Percentiles rank a stretch among this genome's conserved stretches.
Conservation (phyloP, 2,329 filamentous ascomycete genomes). For the Colletotrichum neosansevieriae region DNA sequence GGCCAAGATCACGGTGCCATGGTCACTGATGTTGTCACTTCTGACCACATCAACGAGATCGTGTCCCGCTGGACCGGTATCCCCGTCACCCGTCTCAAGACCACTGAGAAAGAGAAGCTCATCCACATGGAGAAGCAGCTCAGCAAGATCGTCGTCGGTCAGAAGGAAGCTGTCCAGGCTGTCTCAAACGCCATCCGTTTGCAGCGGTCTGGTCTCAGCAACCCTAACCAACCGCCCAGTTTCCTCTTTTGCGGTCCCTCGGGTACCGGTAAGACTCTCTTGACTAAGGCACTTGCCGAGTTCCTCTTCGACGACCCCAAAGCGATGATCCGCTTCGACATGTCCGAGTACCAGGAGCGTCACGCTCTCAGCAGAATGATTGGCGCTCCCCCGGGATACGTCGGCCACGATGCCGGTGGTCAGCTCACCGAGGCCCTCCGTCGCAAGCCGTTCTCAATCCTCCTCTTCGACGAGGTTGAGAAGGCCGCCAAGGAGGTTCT, state of each 20-base stretch:
- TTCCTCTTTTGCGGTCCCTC: slow-evolving; percentile 99
- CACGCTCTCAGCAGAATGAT: slow-evolving; percentile 98
- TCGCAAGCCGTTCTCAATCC: slow-evolving; percentile 95
- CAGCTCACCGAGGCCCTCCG: slow-evolving; percentile 96
- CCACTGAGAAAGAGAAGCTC: slow-evolving; percentile 98
- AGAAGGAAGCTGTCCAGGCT: slow-evolving; percentile 91
- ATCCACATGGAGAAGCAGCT: slow-evolving; percentile 94
- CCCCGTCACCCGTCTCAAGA: slow-evolving; percentile 92
- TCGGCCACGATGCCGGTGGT: slow-evolving; percentile 94
- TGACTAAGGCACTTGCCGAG: slow-evolving; percentile 96
- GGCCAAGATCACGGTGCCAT: slow-evolving; percentile 75
- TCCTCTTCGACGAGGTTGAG: slow-evolving; percentile 98
- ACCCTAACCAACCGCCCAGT: slow-evolving; percentile 96
- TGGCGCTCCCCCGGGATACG: slow-evolving; percentile 94
- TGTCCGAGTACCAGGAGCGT: slow-evolving; percentile 99
- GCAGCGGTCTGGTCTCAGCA: slow-evolving; percentile 92
- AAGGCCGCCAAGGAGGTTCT: slow-evolving; percentile 98
- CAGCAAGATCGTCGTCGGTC: slow-evolving; percentile 87
- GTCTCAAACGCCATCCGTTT: slow-evolving; percentile 97
- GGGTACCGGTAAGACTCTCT: slow-evolving; percentile 96
- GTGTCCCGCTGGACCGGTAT: slow-evolving; percentile 99
- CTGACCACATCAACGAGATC: slow-evolving; percentile 99
- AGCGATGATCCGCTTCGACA: slow-evolving; percentile 98
- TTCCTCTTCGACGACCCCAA: slow-evolving; percentile 98
- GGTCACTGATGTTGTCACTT: slow-evolving; percentile 92